A percentile compares a stretch with the other conserved stretches of the same genome.
Evolutionary conservation across 768 basidiomycete species (phyloP).

Genomic region (Termitomyces sp.): DNA sequence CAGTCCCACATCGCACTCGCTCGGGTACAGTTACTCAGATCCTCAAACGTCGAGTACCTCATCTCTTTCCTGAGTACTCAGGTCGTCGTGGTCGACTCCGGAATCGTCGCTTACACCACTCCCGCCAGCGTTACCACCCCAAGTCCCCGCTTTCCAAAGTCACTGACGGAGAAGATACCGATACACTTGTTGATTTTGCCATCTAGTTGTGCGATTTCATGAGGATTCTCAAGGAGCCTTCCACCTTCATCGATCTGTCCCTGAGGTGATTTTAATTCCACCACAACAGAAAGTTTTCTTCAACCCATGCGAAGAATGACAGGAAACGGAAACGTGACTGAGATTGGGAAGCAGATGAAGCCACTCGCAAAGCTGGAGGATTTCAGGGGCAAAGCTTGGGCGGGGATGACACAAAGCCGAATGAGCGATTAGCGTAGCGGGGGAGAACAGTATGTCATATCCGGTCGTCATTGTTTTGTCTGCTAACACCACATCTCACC

Average conservation of each 20-base stretch:
- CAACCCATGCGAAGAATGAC: not conserved
- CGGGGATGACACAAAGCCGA: not conserved
- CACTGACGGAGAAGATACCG: not conserved
- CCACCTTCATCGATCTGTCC: not conserved
- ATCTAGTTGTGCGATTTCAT: not conserved
- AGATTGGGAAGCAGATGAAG: not conserved
- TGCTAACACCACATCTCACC: not conserved
- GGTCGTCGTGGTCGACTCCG: not conserved
- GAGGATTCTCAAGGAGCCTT: not conserved
- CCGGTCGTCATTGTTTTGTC: not conserved
- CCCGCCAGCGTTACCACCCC: not conserved
- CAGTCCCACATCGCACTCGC: not conserved
- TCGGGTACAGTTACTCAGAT: not conserved
- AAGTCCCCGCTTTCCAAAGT: not conserved
- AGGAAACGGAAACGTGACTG: not conserved
- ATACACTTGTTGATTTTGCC: not conserved
- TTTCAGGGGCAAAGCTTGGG: not conserved
- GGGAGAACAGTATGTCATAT: not conserved
- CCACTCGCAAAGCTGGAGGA: not conserved
- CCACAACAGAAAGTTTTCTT: not conserved
- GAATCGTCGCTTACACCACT: not conserved
- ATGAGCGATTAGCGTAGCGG: not conserved
- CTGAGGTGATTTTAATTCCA: not conserved
- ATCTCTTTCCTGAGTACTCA: not conserved
- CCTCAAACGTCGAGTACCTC: not conserved